These are phyloP conservation scores for Evansstolkia leycettana DNA, from an alignment of 495 filamentous ascomycete genomes.

Conservation along the genomic window DNA sequence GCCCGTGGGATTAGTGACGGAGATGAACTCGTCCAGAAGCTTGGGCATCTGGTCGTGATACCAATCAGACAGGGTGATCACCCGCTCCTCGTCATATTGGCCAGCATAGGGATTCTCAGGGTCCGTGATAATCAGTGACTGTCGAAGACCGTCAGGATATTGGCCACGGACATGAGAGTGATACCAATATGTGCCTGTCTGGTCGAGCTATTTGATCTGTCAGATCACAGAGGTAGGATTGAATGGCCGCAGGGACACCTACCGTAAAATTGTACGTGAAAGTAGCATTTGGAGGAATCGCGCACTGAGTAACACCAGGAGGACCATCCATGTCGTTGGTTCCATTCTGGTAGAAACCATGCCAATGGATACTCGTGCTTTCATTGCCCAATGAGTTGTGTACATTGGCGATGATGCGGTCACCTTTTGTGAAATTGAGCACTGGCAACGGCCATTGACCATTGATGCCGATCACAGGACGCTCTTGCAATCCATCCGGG, in stretches of 20 bases:
- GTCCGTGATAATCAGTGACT: constrained; percentile 63
- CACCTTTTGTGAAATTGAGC: constrained; percentile 58
- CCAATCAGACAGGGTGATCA: constrained; percentile 42
- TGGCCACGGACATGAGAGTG: constrained; percentile 63
- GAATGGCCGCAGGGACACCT: constrained; percentile 22
- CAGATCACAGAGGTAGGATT: constrained; percentile 14
- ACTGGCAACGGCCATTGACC: constrained; percentile 63
- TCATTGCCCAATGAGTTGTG: constrained; percentile 65
- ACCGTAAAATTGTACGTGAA: constrained; percentile 66
- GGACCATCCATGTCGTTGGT: constrained; percentile 53
- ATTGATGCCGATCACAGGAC: constrained; percentile 74
- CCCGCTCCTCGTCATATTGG: constrained; percentile 54
- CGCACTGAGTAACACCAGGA: constrained; percentile 52
- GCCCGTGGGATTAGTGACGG: constrained; percentile 21
- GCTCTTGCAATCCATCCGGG: constrained; percentile 55
- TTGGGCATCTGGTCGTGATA: constrained; percentile 48
- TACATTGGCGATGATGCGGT: constrained; percentile 60
- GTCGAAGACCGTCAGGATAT: constrained; percentile 71
- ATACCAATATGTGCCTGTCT: constrained; percentile 80
- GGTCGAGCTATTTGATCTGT: constrained; percentile 40
- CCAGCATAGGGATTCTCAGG: constrained; percentile 43
- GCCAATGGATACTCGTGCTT: constrained; percentile 58
- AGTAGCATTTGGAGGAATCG: constrained; percentile 44
- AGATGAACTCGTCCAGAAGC: constrained; percentile 44
- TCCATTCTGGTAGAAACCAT: constrained; percentile 51